Evolutionary conservation across 768 basidiomycete species (phyloP), one percentile per base, ranked within the genome.

Genomic region (Strobilomyces confusus): DNA sequence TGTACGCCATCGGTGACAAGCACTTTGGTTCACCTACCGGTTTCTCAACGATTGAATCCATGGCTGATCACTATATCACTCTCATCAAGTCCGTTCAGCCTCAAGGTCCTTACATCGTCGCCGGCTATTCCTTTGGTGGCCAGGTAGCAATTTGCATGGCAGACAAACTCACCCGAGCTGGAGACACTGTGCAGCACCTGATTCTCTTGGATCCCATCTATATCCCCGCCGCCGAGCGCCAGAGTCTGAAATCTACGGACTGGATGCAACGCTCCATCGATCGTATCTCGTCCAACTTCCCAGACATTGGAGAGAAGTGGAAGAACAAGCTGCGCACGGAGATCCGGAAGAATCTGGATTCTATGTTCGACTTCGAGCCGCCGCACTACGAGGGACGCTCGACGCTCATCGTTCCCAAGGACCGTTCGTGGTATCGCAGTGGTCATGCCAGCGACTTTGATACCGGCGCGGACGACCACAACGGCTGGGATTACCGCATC

Each of bases 1-100:
- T 69, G 61, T 68, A 68, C 30, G 67, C 67, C n/a, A 69, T 68
- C 22, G 67, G 67, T 25, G 67, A 68, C 57, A 64, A 61, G 26
- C 62, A 68, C 51, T 68, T 68, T 29, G 67, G 67, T 29, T 69
- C 65, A 12, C 40, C 63, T 26, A 64, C 59, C 0, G 67, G 67
- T 44, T 69, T 68, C 55, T 57, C 62, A 26, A 54, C 63, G 22
- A 59, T 68, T 26, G 67, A 68, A 37, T 56, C 67, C 2, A 68
- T 69, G 67, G 67, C 61, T 1, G 65, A 69, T 36, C 67, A 69
- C 51, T 68, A 69, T 44, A 69, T 68, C 46, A 52, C 65, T 44
- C 67, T 68, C 22, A 53, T 68, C 48, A 66, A 58, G 48, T 44
- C 15, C 14, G 55, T 56, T n/a, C 67, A 68, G 26, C 58, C 66